Base-by-base conservation (phyloP, 352 stramenopile species). In the Phytophthora brassicae region DNA sequence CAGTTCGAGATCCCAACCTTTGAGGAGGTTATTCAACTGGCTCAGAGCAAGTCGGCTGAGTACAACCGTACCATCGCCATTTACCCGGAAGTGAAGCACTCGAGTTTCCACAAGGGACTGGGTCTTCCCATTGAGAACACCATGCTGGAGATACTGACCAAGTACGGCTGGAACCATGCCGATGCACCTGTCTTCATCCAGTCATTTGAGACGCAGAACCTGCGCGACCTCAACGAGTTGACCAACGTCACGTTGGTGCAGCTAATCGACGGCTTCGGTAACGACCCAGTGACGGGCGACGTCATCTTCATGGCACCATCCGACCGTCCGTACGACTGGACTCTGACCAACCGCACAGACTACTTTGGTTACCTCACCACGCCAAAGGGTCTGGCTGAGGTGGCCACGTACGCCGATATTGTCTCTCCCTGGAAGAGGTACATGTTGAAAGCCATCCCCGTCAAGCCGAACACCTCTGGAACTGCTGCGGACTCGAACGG, bases 31-130 rank as follows among this genome's bases (percentile, higher is more conserved):
- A 80, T 98, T 23, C 68, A 84, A 33, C 69, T 97, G 11, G 75
- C 92, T 41, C 74, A 88, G 70, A 64, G 55, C 66, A 82, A 90
- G 73, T 74, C 84, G 43, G 62, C 70, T 51, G 68, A 86, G 44
- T 75, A 77, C 41, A 77, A 77, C 28, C 76, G 77, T 43, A 84
- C 73, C 17, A 77, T 92, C 19, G 88, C 88, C 24, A 88, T 97
- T 49, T 97, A 97, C 67, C 77, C 81, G 3, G 90, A 97, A 74
- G 78, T 90, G 29, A 97, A 97, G 68, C 78, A 96, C 63, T 82
- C 79, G 56, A 93, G 72, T 46, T 89, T 89, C 68, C 72, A 91
- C 72, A 72, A 82, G 50, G 60, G 72, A 6, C 59, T 96, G 0
- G 78, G 84, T 2, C 62, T 96, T 6, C 75, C 85, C 13, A 70